Conservation (phyloP, 1,139 yeast species). For the Lodderomyces elongisporus region DNA sequence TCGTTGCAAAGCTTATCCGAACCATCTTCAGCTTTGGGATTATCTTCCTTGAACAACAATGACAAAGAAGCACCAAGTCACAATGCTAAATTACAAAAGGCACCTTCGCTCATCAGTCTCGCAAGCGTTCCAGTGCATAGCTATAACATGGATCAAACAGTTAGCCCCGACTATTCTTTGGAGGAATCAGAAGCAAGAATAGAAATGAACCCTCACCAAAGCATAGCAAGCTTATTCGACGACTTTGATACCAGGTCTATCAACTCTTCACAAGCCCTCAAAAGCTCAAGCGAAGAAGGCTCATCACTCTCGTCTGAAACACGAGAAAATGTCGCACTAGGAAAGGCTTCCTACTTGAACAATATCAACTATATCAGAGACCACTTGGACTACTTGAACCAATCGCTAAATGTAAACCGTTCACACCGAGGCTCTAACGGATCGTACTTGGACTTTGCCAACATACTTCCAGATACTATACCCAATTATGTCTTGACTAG, state of each 20-base stretch:
- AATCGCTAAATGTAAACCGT: slow-evolving; percentile 10
- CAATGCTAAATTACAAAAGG: no score
- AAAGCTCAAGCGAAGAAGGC: slow-evolving; percentile 2
- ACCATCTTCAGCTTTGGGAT: no score
- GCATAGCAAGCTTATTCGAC: slow-evolving; percentile 9
- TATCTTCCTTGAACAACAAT: no score
- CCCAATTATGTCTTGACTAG: slow-evolving; percentile 23
- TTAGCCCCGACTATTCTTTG: slow-evolving; percentile 5
- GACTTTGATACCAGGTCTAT: slow-evolving; percentile 7
- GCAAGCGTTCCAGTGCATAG: slow-evolving; percentile 4
- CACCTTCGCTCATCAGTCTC: slow-evolving; percentile 3
- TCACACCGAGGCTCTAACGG: slow-evolving; percentile 8
- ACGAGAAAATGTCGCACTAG: slow-evolving; percentile 9
- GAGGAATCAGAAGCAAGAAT: background rate
- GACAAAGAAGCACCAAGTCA: no score
- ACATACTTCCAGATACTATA: slow-evolving; percentile 15
- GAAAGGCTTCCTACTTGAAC: slow-evolving; percentile 20
- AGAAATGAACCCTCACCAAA: slow-evolving; percentile 8
- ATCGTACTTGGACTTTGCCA: slow-evolving; percentile 14
- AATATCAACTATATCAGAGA: slow-evolving; percentile 23
- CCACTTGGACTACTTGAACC: slow-evolving; percentile 20
- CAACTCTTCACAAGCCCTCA: slow-evolving; percentile 4
- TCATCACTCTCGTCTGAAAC: slow-evolving; percentile 10
- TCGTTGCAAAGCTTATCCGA: no score
- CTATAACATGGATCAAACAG: slow-evolving; percentile 8